Evolutionary conservation across 345 rosid species (phyloP).

Genomic region (Hibiscus mutabilis): DNA sequence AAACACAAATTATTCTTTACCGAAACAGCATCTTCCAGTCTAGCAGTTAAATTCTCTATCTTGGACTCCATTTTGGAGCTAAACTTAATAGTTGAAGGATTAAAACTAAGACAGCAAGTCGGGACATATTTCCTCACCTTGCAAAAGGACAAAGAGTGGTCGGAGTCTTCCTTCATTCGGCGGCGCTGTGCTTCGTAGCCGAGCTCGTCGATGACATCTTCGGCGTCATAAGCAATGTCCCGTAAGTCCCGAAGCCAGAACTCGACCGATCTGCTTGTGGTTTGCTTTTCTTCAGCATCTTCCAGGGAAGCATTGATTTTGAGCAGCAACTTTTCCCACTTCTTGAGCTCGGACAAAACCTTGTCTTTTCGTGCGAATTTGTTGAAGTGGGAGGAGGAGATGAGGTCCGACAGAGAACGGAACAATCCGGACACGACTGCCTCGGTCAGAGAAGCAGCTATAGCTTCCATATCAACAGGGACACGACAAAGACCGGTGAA

Average conservation of each 20-base stretch:
- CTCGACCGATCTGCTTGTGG: background rate
- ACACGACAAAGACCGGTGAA: background rate
- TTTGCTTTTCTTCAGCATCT: conserved; percentile 3
- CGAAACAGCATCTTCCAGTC: background rate
- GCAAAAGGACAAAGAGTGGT: background rate
- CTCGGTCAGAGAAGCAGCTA: background rate
- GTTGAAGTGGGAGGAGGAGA: background rate
- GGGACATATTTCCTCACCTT: background rate
- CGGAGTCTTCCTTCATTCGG: background rate
- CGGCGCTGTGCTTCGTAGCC: background rate
- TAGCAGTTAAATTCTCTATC: background rate
- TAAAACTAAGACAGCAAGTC: background rate
- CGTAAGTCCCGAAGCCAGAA: conserved; percentile 17
- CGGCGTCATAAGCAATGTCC: conserved; percentile 20
- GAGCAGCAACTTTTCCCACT: conserved; percentile 7
- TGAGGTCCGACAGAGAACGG: background rate
- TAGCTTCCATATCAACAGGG: background rate
- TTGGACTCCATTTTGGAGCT: conserved; percentile 4
- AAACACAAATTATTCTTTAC: conserved; percentile 6
- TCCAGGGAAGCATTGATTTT: conserved; percentile 8
- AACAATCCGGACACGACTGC: background rate
- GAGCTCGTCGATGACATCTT: conserved; percentile 20
- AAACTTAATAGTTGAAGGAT: background rate
- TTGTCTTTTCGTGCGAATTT: background rate
- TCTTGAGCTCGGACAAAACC: conserved; percentile 1